A percentile compares a stretch with the other conserved stretches of the same genome.
phyloP scores from a whole-genome alignment of 2,329 filamentous ascomycete genomes.

The Neonectria sp. region DNA sequence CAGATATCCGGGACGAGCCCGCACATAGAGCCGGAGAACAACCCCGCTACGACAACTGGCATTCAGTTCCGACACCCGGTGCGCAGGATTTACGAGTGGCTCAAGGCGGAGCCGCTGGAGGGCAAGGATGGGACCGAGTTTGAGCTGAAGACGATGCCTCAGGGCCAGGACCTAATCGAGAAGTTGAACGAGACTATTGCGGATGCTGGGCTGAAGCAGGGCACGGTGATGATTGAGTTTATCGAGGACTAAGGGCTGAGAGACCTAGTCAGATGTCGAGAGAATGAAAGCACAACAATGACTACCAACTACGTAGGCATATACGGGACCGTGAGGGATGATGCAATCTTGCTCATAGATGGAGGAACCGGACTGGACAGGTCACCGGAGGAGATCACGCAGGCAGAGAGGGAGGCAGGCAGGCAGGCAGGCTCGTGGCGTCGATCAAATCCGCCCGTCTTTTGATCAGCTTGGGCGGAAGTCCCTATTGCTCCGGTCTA shows the following conservation, averaged over 20 bases:
- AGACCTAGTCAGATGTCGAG: background rate
- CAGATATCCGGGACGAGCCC: constrained; percentile 80
- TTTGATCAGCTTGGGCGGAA: no score
- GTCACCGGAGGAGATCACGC: background rate
- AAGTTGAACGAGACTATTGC: constrained; percentile 81
- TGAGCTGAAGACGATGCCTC: constrained; percentile 86
- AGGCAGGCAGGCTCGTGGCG: no score
- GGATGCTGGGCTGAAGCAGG: constrained; percentile 90
- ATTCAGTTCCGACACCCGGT: constrained; percentile 96
- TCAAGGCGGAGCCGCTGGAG: constrained; percentile 89
- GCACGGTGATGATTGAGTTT: constrained; percentile 96
- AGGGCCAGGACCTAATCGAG: constrained; percentile 86
- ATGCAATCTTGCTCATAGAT: constrained; percentile 24
- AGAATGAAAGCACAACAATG: constrained; percentile 1
- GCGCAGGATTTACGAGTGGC: constrained; percentile 92
- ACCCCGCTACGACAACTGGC: constrained; percentile 81
- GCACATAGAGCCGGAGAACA: constrained; percentile 83
- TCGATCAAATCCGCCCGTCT: no score
- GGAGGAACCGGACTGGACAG: constrained; percentile 17
- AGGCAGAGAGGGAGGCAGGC: background rate
- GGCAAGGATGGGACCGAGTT: constrained; percentile 85
- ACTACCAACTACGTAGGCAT: constrained; percentile 11
- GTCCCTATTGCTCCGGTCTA: no score
- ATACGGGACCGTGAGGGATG: constrained; percentile 18
- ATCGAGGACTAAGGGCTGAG: constrained; percentile 66